Conservation (phyloP, 495 filamentous ascomycete species). For the Aspergillus taichungensis region DNA sequence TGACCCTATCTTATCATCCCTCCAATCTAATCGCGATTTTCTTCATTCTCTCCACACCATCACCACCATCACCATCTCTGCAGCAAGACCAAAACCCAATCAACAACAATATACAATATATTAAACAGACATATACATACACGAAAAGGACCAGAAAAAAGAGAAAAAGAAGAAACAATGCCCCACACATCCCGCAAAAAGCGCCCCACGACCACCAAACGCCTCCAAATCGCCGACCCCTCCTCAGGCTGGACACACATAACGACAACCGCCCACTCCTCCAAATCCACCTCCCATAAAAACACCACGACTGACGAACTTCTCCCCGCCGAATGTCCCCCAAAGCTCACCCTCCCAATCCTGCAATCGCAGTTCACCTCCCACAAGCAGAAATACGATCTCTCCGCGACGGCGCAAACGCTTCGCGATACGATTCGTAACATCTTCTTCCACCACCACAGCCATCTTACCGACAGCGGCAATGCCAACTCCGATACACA, state of each 20-base stretch:
- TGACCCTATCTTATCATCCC: slow-evolving; percentile 1
- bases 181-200: slow-evolving; percentile 41
- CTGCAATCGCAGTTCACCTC: slow-evolving; percentile 25
- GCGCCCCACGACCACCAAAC: slow-evolving; percentile 26
- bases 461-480: too few relatives aligned
- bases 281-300: slow-evolving; percentile 1
- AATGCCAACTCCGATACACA: background rate
- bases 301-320: slow-evolving; percentile 4
- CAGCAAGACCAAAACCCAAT: background rate
- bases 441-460: background rate
- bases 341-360: slow-evolving; percentile 27
- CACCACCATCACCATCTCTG: background rate
- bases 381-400: slow-evolving; percentile 20
- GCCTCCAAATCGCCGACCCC: slow-evolving; percentile 36
- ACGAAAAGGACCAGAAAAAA: background rate
- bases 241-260: slow-evolving; percentile 52
- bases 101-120: background rate
- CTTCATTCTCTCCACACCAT: background rate
- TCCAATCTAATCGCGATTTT: background rate
- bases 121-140: background rate
- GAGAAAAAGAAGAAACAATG: slow-evolving; percentile 23
- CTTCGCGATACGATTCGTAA: slow-evolving; percentile 7
- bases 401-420: slow-evolving; percentile 20
- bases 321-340: slow-evolving; percentile 25
- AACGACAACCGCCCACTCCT: slow-evolving; percentile 21